Conservation (phyloP, 441 rosid species). For the Erodium moschatum region DNA sequence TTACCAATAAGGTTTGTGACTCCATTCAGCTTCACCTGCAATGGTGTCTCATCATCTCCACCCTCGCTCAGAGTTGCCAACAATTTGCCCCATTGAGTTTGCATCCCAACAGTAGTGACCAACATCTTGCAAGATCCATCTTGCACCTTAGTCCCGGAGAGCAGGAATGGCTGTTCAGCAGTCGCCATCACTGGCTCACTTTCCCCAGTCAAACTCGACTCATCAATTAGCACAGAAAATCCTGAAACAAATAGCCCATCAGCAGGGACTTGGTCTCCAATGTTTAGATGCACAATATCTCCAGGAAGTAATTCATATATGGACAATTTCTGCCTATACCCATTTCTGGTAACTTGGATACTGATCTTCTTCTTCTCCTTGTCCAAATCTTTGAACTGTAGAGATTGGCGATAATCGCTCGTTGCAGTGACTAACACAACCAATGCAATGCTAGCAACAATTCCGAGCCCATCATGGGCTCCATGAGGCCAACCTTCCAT, state of each 20-base stretch:
- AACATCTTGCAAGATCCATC: constrained; percentile 4
- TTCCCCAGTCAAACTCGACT: neutral
- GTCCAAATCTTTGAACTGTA: constrained; percentile 6
- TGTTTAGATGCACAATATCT: neutral
- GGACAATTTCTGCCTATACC: constrained; percentile 1
- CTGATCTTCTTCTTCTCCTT: constrained; percentile 8
- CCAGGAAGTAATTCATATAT: constrained; percentile 2
- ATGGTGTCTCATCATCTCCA: constrained; percentile 6
- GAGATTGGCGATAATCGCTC: constrained; percentile 1
- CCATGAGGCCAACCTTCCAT: constrained; percentile 9
- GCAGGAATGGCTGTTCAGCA: neutral
- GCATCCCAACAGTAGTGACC: constrained; percentile 7
- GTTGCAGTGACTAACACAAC: constrained; percentile 7
- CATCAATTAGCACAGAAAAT: neutral
- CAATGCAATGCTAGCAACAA: constrained; percentile 5
- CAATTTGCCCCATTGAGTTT: constrained; percentile 9
- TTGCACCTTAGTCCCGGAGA: constrained; percentile 5
- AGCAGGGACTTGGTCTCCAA: constrained; percentile 10
- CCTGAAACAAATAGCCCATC: constrained; percentile 3
- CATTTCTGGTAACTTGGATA: neutral
- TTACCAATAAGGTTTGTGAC: constrained; percentile 4
- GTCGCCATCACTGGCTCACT: constrained; percentile 3
- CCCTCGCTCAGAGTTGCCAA: constrained; percentile 2
- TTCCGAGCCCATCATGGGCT: neutral
- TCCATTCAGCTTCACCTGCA: constrained; percentile 4